Evolutionary conservation across 2,329 filamentous ascomycete genomes (phyloP), one percentile per base, ranked within the genome.

Genomic region (Hymenoscyphus scutula): DNA sequence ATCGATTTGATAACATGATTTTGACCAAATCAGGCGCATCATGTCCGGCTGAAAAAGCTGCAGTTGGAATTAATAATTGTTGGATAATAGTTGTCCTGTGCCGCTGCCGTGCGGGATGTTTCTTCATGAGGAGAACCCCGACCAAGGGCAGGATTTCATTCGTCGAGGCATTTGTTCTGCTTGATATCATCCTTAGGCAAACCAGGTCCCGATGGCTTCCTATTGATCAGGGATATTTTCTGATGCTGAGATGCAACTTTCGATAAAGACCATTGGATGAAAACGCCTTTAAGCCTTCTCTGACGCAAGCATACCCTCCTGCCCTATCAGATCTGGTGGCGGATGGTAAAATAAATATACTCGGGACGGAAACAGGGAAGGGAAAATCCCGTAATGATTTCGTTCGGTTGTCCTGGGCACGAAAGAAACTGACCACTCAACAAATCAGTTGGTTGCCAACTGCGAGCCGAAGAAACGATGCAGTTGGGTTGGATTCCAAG

Each of bases 291-390:
- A 56, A 55, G 64, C 65, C 60, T 65, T 54, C 38, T 69, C 60
- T 68, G 66, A 70, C 66, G 66, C 65, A 48, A 48, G 41, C n/a
- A 65, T 65, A 25, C 60, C 61, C 53, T 41, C 59, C 58, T 56
- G 60, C 58, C 30, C 55, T 53, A 30, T 41, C 37, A 19, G 23
- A 55, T 17, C 11, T 15, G 29, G 8, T 29, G 25, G 34, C n/a
- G n/a, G 57, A 32, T 19, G 34, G 8, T 5, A n/a, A n/a, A n/a
- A n/a, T n/a, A 34, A 29, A 38, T 41, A 60, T 23, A 30, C 41
- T 51, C 15, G 25, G 32, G 45, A 23, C 23, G 45, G 45, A 25
- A 51, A 51, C n/a, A 51, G 45, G 32, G 32, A 34, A 34, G 10
- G 32, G 32, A 34, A 23, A 51, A 51, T 32, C 53, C 53, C 25